Conservation (phyloP, 352 stramenopile genomes). For the Globisporangium cylindrosporum region DNA sequence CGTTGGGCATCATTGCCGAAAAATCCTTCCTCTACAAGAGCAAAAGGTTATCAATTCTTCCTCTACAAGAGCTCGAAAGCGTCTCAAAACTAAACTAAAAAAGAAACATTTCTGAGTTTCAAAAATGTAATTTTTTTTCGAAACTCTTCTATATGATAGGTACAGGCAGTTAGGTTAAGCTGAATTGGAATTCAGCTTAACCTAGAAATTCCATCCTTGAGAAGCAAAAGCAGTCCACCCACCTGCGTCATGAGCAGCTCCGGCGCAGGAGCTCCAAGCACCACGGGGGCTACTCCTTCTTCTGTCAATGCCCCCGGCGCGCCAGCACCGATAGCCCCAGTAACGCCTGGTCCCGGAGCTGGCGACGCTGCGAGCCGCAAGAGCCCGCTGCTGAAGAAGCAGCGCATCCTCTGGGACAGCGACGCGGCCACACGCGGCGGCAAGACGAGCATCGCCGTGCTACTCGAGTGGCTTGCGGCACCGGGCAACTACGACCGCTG, state of each 20-base stretch:
- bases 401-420: slow-evolving; percentile 78
- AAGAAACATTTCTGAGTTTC: no score
- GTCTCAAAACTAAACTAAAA: no score
- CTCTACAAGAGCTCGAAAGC: neutral
- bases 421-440: slow-evolving; percentile 56
- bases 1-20: neutral
- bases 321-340: neutral
- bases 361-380: slow-evolving; percentile 3
- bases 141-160: no score
- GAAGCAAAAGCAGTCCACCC: neutral
- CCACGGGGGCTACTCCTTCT: neutral
- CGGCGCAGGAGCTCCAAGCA: neutral
- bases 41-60: neutral
- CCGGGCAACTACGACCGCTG: slow-evolving; percentile 67
- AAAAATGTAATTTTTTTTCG: no score
- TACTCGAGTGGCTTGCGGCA: slow-evolving; percentile 66
- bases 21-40: neutral
- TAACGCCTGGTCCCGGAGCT: neutral
- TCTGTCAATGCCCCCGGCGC: neutral
- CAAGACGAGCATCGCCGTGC: slow-evolving; percentile 69
- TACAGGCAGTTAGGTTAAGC: no score
- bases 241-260: neutral
- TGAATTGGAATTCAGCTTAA: neutral
- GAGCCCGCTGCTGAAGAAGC: slow-evolving; percentile 26
- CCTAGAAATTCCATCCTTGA: neutral